Evolutionary conservation across 176 grass and related monocot genomes (phyloP).

Genomic region (Panicum miliaceum): DNA sequence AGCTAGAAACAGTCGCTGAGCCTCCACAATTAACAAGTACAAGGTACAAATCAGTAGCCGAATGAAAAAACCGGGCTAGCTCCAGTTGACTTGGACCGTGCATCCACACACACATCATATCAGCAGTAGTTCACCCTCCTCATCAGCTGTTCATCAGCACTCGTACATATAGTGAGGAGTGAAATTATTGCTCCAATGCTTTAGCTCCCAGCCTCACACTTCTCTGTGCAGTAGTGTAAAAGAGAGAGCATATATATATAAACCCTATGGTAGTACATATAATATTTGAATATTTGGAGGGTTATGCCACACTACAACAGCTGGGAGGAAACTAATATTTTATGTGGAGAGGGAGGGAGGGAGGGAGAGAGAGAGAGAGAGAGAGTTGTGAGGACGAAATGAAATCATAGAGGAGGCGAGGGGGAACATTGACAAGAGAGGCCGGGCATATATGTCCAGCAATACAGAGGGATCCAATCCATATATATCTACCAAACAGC

Average conservation of each 20-base stretch:
- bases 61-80: slow-evolving; percentile 17
- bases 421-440: background rate
- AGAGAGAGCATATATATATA: background rate
- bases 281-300: background rate
- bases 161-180: too few relatives aligned
- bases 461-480: background rate
- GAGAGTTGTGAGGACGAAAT: too few relatives aligned
- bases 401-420: background rate
- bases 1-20: slow-evolving; percentile 52
- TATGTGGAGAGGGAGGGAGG: slow-evolving; percentile 16
- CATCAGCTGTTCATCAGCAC: background rate
- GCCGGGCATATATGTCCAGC: background rate
- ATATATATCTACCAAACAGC: slow-evolving; percentile 5
- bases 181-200: slow-evolving; percentile 17
- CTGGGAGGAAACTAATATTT: background rate
- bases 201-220: slow-evolving; percentile 8
- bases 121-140: background rate
- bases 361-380: too few relatives aligned
- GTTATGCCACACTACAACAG: slow-evolving; percentile 34
- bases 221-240: slow-evolving; percentile 33
- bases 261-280: background rate
- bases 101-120: slow-evolving; percentile 20
- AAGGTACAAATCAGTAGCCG: slow-evolving; percentile 14
- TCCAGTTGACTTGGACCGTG: slow-evolving; percentile 42
- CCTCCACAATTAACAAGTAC: slow-evolving; percentile 34